Evolutionary conservation across 163 green algal species (phyloP), one percentile per base, ranked within the genome.

Genomic region (Chlamydomonas reinhardtii): DNA sequence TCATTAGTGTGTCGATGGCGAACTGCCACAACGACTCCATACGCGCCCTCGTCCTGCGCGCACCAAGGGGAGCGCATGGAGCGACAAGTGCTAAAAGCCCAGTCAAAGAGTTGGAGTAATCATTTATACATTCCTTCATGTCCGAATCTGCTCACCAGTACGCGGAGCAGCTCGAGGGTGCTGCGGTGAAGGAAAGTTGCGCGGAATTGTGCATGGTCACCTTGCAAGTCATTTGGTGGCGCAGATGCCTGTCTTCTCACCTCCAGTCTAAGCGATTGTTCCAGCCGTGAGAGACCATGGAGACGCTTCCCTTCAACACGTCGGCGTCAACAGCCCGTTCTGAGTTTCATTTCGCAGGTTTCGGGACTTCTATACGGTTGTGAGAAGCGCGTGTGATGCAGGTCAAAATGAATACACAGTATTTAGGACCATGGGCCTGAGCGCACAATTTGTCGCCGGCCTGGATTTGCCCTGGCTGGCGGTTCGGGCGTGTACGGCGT

Each of bases 41-140:
- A 84, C 0, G 66, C 31, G 14, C 77, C 77, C 48, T 84, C 77
- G 73, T 84, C 77, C 62, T 74, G 19, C 48, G 48, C 39, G 39
- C 39, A 5, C 39, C 39, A 8, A 8, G 5, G 39, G 8, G 39
- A 48, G 5, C 39, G 39, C 5, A 48, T 48, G 5, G 5, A 48
- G 39, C 8, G 39, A 48, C 48, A 9, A 56, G 48, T 1, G 48
- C 48, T 9, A 17, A 56, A 56, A 83, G 39, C 39, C 39, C 39
- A 5, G 39, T n/a, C 76, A n/a, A 52, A 64, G 27, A 83, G 76
- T 29, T 66, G 25, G 37, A 74, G 35, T 27, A 74, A 74, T 37
- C 2, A 74, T 37, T 24, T 39, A 66, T 62, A 19, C 27, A 64
- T 48, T 29, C 34, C 37, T 31, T 54, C 17, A 43, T 61, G 34